These are phyloP conservation scores for Myxozyma mucilagina DNA, from an alignment of 805 yeast species.

Conservation along the genomic window DNA sequence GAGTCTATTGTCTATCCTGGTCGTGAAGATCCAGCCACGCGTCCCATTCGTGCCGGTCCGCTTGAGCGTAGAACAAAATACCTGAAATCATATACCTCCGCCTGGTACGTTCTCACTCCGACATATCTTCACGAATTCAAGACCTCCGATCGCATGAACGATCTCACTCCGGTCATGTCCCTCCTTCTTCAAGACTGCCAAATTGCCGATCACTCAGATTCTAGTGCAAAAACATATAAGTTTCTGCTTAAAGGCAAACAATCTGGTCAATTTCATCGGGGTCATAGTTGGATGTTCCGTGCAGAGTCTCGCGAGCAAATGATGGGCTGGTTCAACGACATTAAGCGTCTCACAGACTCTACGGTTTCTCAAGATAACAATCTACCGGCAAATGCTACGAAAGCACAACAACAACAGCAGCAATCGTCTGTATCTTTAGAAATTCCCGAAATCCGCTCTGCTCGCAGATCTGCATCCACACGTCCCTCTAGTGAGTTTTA, in stretches of 20 bases:
- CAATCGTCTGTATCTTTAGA: neutral
- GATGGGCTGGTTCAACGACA: conserved; percentile 82
- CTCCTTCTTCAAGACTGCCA: conserved; percentile 75
- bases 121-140: conserved; percentile 88
- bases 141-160: conserved; percentile 75
- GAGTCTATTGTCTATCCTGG: conserved; percentile 65
- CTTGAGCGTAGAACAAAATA: conserved; percentile 89
- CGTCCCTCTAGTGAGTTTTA: conserved; percentile 18
- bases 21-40: conserved; percentile 67
- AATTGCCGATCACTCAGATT: conserved; percentile 60
- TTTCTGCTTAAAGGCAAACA: conserved; percentile 78
- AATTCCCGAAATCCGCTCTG: neutral
- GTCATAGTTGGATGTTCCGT: conserved; percentile 93
- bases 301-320: conserved; percentile 78
- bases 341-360: conserved; percentile 45
- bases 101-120: conserved; percentile 89
- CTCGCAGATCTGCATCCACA: conserved; percentile 3
- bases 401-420: neutral
- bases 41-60: conserved; percentile 70
- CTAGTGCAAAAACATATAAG: conserved; percentile 46
- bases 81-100: conserved; percentile 84
- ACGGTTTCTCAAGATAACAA: neutral
- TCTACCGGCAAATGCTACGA: neutral
- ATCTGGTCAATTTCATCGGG: conserved; percentile 70
- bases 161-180: conserved; percentile 80